Evolutionary conservation across 371 early-diverging fungal genomes (phyloP).

Genomic region (Fennellomyces sp.): DNA sequence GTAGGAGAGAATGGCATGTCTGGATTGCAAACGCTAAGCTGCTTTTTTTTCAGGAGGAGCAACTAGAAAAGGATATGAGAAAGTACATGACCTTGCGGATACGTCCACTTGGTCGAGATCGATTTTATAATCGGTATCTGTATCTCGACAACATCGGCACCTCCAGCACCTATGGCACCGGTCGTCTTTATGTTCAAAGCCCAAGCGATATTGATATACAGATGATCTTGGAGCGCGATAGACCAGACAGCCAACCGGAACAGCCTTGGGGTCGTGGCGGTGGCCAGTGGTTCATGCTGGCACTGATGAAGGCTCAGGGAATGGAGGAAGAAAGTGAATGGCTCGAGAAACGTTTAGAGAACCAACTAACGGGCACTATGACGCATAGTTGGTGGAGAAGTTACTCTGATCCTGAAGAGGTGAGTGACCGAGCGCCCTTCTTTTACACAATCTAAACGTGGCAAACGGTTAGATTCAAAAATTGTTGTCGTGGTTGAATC

Average conservation of each 20-base stretch:
- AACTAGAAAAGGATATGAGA: constrained; percentile 66
- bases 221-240: constrained; percentile 46
- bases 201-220: constrained; percentile 57
- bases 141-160: constrained; percentile 80
- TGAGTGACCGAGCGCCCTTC: constrained; percentile 5
- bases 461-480: constrained; percentile 35
- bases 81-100: constrained; percentile 68
- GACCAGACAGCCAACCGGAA: constrained; percentile 20
- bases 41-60: constrained; percentile 49
- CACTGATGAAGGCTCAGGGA: constrained; percentile 47
- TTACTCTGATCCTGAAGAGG: constrained; percentile 55
- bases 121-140: constrained; percentile 86
- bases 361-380: not conserved
- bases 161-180: constrained; percentile 59
- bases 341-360: constrained; percentile 33
- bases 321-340: constrained; percentile 43
- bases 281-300: constrained; percentile 38
- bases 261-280: constrained; percentile 47
- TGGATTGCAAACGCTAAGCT: not conserved
- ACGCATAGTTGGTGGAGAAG: constrained; percentile 45
- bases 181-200: constrained; percentile 67
- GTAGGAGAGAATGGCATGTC: constrained; percentile 8
- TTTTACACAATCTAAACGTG: not conserved
- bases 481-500: constrained; percentile 47
- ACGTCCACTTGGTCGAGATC: constrained; percentile 77